Evolutionary conservation across 192 early-diverging fungal genomes (phyloP).

Genomic region (Backusella macrospora): DNA sequence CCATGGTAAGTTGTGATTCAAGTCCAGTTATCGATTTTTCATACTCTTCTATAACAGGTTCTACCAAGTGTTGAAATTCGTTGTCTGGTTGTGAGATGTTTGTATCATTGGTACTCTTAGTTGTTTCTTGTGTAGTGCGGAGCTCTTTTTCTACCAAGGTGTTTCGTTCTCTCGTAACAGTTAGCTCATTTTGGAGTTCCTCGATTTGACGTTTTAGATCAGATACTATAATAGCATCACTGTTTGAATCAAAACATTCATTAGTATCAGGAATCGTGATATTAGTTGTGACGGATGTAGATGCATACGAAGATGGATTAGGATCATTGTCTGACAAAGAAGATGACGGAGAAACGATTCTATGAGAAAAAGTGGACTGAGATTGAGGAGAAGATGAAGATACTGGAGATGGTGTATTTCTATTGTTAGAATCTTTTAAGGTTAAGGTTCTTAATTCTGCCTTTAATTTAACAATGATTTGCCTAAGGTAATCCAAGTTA

Average conservation of each 20-base stretch:
- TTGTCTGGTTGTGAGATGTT: not conserved
- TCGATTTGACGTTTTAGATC: conserved; percentile 35
- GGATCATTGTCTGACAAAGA: conserved; percentile 21
- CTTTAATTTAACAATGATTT: conserved; percentile 65
- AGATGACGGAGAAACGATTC: conserved; percentile 12
- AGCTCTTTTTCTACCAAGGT: conserved; percentile 21
- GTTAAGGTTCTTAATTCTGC: conserved; percentile 55
- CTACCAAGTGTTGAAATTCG: conserved; percentile 55
- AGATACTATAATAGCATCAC: not conserved
- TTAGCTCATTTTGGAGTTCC: conserved; percentile 34
- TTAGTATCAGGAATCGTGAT: conserved; percentile 11
- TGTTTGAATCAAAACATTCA: not conserved
- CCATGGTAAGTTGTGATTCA: conserved; percentile 59
- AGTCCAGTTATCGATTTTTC: conserved; percentile 65
- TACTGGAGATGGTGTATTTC: not conserved
- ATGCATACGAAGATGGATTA: conserved; percentile 10
- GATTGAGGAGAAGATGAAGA: conserved; percentile 5
- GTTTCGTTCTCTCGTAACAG: conserved; percentile 32
- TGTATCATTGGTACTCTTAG: not conserved
- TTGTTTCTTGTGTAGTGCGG: not conserved
- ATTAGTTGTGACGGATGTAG: conserved; percentile 18
- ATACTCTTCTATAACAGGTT: conserved; percentile 73
- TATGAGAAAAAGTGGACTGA: not conserved
- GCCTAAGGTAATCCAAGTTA: conserved; percentile 64
- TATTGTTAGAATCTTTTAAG: conserved; percentile 38